Evolutionary conservation across 768 basidiomycete genomes (phyloP).

Genomic region (Boletus rubropictus): DNA sequence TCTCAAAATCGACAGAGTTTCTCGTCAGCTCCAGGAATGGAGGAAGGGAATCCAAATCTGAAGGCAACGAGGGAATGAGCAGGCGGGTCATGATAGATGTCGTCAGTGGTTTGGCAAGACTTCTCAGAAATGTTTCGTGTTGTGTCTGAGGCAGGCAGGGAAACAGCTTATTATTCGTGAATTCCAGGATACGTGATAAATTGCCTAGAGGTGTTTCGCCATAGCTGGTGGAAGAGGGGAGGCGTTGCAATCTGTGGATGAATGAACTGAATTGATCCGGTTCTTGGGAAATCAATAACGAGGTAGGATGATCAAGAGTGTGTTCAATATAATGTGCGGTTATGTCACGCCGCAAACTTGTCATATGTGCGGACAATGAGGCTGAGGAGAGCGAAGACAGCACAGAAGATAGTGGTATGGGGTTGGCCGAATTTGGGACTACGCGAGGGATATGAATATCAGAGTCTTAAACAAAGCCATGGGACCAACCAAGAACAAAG

Average conservation of each 20-base stretch:
- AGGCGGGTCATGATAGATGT: constrained; percentile 59
- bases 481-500: constrained; percentile 43
- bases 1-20: constrained; percentile 65
- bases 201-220: constrained; percentile 43
- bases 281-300: constrained; percentile 35
- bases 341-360: constrained; percentile 62
- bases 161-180: constrained; percentile 56
- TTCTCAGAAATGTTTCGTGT: constrained; percentile 42
- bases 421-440: constrained; percentile 55
- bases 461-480: constrained; percentile 23
- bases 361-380: constrained; percentile 51
- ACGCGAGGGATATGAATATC: constrained; percentile 1
- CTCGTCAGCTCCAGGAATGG: constrained; percentile 53
- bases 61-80: constrained; percentile 65
- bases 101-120: constrained; percentile 56
- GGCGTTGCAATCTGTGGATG: constrained; percentile 45
- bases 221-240: constrained; percentile 38
- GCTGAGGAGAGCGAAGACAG: constrained; percentile 53
- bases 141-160: constrained; percentile 47
- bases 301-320: constrained; percentile 48
- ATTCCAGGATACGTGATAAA: constrained; percentile 53
- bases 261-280: constrained; percentile 28
- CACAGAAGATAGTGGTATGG: constrained; percentile 48
- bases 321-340: constrained; percentile 53
- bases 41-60: constrained; percentile 53